These are phyloP conservation scores for Silybum marianum DNA, from an alignment of 129 eudicot genomes.

Conservation along the genomic window DNA sequence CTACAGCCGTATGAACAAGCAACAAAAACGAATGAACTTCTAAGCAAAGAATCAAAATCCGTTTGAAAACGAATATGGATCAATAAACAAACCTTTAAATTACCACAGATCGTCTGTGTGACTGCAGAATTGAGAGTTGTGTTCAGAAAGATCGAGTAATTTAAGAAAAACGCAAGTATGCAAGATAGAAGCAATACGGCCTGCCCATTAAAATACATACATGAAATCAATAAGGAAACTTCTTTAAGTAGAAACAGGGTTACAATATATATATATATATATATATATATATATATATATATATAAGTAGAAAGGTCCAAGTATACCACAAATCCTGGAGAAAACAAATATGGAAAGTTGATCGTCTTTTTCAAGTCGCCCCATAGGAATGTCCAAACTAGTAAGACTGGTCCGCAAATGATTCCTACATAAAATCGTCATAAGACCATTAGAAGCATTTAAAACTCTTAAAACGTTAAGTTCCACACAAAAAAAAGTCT, in stretches of 20 bases:
- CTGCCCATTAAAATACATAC: constrained; percentile 37
- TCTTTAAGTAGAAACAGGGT: no score
- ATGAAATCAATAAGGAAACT: not conserved
- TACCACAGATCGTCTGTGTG: constrained; percentile 98
- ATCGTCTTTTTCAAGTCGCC: constrained; percentile 78
- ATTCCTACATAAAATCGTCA: constrained; percentile 45
- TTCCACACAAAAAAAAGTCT: not conserved
- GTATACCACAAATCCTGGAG: constrained; percentile 94
- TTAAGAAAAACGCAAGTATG: constrained; percentile 79
- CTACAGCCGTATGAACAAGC: constrained; percentile 28
- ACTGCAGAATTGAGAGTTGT: constrained; percentile 97
- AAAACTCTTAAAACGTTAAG: not conserved
- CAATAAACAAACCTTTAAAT: constrained; percentile 71
- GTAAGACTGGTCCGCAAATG: constrained; percentile 68
- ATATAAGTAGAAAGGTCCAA: no score
- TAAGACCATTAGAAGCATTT: not conserved
- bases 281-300: no score
- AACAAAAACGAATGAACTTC: not conserved
- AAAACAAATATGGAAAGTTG: constrained; percentile 64
- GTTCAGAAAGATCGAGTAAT: constrained; percentile 84
- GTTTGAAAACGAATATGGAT: not conserved
- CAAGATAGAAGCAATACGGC: constrained; percentile 79
- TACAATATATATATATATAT: no score
- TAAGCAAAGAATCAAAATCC: not conserved
- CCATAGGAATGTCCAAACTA: constrained; percentile 74